phyloP scores from a whole-genome alignment of 176 grass and related monocot species.

The Triticum urartu region DNA sequence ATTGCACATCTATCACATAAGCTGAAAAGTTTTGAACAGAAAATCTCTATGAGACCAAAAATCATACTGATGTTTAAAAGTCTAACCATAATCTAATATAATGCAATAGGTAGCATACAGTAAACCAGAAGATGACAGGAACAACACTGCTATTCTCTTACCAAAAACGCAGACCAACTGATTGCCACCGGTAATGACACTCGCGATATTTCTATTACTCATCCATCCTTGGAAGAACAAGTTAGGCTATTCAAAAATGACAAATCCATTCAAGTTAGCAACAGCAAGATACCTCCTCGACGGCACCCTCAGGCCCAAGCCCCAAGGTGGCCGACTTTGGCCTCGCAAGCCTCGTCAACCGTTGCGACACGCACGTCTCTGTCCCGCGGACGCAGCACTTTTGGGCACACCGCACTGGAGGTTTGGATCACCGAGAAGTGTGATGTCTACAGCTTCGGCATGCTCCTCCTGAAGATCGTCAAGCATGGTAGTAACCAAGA shows the following conservation, averaged over 20 bases:
- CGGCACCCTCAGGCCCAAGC: neutral
- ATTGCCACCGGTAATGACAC: neutral
- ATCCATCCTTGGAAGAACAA: neutral
- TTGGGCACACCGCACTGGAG: neutral
- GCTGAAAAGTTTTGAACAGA: neutral
- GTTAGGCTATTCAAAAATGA: slow-evolving; percentile 1
- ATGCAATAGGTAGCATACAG: neutral
- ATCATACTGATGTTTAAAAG: neutral
- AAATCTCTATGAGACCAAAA: neutral
- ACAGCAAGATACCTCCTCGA: neutral
- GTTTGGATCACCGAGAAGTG: neutral
- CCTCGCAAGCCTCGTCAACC: neutral
- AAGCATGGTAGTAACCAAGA: neutral
- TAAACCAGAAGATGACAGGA: neutral
- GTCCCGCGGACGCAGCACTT: neutral
- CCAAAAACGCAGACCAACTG: neutral
- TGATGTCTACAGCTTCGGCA: neutral
- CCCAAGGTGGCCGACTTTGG: neutral
- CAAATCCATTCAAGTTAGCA: neutral
- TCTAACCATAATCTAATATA: neutral
- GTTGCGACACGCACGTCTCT: neutral
- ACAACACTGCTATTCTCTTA: neutral
- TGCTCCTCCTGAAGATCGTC: neutral
- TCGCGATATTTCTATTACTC: neutral
- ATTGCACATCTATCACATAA: neutral